These are phyloP conservation scores for Periglandula ipomoeae DNA, from an alignment of 2,329 filamentous ascomycete genomes.

Conservation along the genomic window DNA sequence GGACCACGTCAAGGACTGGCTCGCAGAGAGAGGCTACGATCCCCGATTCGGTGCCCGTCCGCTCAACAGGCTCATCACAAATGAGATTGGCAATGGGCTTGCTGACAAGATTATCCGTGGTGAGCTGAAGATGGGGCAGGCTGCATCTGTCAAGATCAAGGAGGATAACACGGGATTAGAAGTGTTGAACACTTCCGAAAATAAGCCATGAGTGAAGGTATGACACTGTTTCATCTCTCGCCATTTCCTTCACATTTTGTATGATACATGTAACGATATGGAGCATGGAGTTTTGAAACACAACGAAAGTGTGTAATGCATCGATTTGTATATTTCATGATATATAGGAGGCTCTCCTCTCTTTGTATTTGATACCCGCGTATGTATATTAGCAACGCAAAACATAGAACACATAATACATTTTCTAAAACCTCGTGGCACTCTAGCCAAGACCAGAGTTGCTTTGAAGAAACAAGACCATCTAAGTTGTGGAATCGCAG, in stretches of 20 bases:
- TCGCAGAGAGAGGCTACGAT: conserved; percentile 84
- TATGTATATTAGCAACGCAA: background rate
- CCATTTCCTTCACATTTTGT: background rate
- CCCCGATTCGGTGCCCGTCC: conserved; percentile 85
- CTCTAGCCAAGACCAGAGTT: background rate
- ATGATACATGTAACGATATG: background rate
- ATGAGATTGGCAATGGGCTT: conserved; percentile 78
- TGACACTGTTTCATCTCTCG: background rate
- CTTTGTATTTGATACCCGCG: background rate
- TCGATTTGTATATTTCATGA: background rate
- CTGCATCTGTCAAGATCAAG: conserved; percentile 60
- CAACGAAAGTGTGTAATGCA: background rate
- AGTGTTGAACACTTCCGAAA: conserved; percentile 26
- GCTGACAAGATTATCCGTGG: conserved; percentile 91
- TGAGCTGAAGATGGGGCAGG: conserved; percentile 65
- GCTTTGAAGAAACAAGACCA: no score
- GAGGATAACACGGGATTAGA: conserved; percentile 50
- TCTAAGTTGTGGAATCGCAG: no score
- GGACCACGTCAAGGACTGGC: conserved; percentile 69
- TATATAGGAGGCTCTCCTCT: background rate
- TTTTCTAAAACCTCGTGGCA: background rate
- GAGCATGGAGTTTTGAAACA: background rate
- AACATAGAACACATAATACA: background rate
- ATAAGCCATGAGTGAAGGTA: background rate
- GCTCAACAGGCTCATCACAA: conserved; percentile 82